These are phyloP conservation scores for Parsonsia alboflavescens DNA, from an alignment of 257 asterid species.

Conservation along the genomic window DNA sequence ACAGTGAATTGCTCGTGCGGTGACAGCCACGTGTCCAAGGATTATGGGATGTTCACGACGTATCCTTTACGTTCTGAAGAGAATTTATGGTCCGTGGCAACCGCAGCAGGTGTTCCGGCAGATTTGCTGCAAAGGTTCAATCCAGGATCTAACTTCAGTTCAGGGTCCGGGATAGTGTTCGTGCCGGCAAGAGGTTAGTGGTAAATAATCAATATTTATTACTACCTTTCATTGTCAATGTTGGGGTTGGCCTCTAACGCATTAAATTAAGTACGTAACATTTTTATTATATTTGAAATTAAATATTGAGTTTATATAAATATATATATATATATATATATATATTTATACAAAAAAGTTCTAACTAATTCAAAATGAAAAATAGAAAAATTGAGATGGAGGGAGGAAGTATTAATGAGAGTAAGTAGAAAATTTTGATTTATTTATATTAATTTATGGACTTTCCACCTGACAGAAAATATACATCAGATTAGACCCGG, in stretches of 20 bases:
- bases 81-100: slow-evolving; percentile 38
- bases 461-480: too few relatives aligned
- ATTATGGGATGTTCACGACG: slow-evolving; percentile 60
- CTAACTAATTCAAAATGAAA: too few relatives aligned
- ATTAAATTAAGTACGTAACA: not conserved
- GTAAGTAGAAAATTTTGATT: too few relatives aligned
- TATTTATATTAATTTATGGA: too few relatives aligned
- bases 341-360: too few relatives aligned
- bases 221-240: not conserved
- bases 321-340: too few relatives aligned
- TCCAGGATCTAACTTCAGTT: slow-evolving; percentile 37
- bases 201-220: not conserved
- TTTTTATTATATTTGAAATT: too few relatives aligned
- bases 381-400: too few relatives aligned
- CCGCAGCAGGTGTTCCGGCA: slow-evolving; percentile 34
- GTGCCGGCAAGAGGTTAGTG: slow-evolving; percentile 77
- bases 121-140: slow-evolving; percentile 46
- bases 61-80: slow-evolving; percentile 50
- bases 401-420: too few relatives aligned
- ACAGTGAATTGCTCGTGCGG: slow-evolving; percentile 86
- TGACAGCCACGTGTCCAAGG: slow-evolving; percentile 43
- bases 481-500: too few relatives aligned
- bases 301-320: too few relatives aligned
- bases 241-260: not conserved
- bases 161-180: slow-evolving; percentile 53